Evolutionary conservation across 371 early-diverging fungal species (phyloP).

Genomic region (Syncephalastrum racemosum): DNA sequence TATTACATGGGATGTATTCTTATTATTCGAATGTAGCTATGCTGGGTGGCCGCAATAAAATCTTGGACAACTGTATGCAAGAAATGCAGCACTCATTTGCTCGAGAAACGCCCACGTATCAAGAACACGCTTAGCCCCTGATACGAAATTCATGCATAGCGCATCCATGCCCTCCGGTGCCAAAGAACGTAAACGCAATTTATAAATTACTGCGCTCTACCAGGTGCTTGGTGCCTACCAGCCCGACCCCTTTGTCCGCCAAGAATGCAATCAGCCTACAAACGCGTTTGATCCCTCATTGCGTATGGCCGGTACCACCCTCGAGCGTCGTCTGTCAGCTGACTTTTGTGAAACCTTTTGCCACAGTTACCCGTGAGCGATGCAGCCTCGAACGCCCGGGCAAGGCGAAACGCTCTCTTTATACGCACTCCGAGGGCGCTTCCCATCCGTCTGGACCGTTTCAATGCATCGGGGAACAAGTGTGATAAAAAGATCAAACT

Average conservation of each 20-base stretch:
- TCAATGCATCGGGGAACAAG: conserved; percentile 66
- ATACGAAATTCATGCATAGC: not conserved
- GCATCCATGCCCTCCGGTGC: conserved; percentile 32
- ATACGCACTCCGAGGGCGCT: conserved; percentile 69
- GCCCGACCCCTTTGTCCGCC: conserved; percentile 71
- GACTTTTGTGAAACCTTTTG: conserved; percentile 16
- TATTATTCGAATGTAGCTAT: not conserved
- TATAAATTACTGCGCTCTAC: conserved; percentile 76
- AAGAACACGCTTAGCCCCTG: not conserved
- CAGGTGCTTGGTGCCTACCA: conserved; percentile 84
- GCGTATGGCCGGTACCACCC: conserved; percentile 58
- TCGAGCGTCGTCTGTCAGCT: conserved; percentile 50
- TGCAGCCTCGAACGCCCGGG: conserved; percentile 49
- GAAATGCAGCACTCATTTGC: conserved; percentile 35
- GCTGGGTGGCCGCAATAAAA: no score
- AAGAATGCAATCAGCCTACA: conserved; percentile 66
- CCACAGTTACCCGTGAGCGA: conserved; percentile 44
- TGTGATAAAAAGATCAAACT: conserved; percentile 42
- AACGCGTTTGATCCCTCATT: conserved; percentile 70
- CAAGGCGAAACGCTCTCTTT: conserved; percentile 61
- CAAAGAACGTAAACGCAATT: conserved; percentile 53
- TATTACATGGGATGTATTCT: no score
- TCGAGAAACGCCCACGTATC: conserved; percentile 30
- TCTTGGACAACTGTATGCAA: conserved; percentile 74
- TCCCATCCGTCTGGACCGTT: conserved; percentile 78